Conservation (phyloP, 352 stramenopile species). For the Blastocystis sp. region DNA sequence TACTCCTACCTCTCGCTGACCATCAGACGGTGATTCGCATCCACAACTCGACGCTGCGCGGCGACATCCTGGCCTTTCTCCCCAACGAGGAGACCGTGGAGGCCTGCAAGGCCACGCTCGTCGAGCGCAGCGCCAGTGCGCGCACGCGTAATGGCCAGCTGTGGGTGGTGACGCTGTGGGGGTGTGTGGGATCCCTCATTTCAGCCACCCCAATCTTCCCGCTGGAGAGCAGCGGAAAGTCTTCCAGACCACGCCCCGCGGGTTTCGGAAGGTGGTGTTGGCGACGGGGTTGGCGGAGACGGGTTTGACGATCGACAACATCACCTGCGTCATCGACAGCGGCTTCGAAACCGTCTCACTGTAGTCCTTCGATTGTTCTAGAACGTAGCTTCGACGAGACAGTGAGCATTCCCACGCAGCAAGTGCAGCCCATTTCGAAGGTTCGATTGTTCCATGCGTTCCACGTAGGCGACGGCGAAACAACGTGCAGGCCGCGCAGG, state of each 20-base stretch:
- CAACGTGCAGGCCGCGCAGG: slow-evolving; percentile 85
- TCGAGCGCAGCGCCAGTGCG: background rate
- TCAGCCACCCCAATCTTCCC: slow-evolving; percentile 86
- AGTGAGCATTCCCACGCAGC: slow-evolving; percentile 90
- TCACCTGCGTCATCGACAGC: slow-evolving; percentile 97
- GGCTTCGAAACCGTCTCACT: slow-evolving; percentile 91
- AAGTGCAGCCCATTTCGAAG: slow-evolving; percentile 90
- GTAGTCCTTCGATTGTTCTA: background rate
- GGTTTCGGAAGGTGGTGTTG: slow-evolving; percentile 89
- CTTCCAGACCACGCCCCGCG: slow-evolving; percentile 87
- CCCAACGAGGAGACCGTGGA: slow-evolving; percentile 84
- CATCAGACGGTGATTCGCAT: slow-evolving; percentile 66
- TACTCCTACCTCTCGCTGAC: slow-evolving; percentile 21
- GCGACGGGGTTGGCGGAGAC: slow-evolving; percentile 98
- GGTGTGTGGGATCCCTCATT: slow-evolving; percentile 64
- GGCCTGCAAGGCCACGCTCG: background rate
- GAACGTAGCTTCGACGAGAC: slow-evolving; percentile 85
- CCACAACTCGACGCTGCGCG: slow-evolving; percentile 61
- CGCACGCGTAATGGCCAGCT: background rate
- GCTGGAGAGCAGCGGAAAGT: slow-evolving; percentile 95
- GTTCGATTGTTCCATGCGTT: slow-evolving; percentile 16
- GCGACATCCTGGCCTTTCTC: slow-evolving; percentile 87
- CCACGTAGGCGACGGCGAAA: slow-evolving; percentile 76
- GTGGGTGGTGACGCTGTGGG: slow-evolving; percentile 7
- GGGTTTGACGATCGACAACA: slow-evolving; percentile 92